These are phyloP conservation scores for Isochrysis galbana DNA, from an alignment of 78 protist species.

Conservation along the genomic window DNA sequence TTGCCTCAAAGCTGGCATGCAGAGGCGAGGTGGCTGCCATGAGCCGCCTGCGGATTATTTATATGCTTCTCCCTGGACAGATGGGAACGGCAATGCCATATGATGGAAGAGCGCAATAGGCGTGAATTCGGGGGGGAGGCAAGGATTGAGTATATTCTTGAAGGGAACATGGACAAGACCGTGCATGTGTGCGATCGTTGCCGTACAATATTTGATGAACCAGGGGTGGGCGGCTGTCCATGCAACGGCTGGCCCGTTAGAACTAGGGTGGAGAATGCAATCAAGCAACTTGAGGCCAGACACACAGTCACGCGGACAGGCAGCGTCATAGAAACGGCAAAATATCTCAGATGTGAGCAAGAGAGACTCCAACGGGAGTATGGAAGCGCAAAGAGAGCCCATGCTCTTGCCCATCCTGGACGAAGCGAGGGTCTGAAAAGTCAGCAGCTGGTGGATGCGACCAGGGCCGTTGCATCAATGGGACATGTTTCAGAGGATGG, in stretches of 20 bases:
- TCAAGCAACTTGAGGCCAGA: not conserved
- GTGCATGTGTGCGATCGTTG: not conserved
- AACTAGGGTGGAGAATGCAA: not conserved
- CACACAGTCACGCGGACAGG: not conserved
- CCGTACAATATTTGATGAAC: too few relatives aligned
- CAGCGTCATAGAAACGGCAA: not conserved
- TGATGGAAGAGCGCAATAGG: not conserved
- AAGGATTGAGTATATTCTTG: not conserved
- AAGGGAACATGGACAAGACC: not conserved
- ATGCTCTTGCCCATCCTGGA: too few relatives aligned
- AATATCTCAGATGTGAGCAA: not conserved
- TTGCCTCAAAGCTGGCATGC: too few relatives aligned
- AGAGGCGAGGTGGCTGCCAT: too few relatives aligned
- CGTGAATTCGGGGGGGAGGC: not conserved
- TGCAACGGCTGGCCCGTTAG: too few relatives aligned
- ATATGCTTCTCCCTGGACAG: too few relatives aligned
- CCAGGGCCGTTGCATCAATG: too few relatives aligned
- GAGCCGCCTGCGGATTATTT: too few relatives aligned
- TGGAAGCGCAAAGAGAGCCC: too few relatives aligned
- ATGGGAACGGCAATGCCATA: not conserved
- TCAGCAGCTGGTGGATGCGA: too few relatives aligned
- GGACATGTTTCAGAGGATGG: too few relatives aligned
- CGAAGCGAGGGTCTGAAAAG: too few relatives aligned
- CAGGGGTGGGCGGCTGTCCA: not conserved
- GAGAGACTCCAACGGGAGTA: not conserved